A percentile compares a stretch with the other conserved stretches of the same genome.
These are phyloP conservation scores for Aurinia saxatilis DNA, from an alignment of 345 rosid genomes.

Conservation along the genomic window DNA sequence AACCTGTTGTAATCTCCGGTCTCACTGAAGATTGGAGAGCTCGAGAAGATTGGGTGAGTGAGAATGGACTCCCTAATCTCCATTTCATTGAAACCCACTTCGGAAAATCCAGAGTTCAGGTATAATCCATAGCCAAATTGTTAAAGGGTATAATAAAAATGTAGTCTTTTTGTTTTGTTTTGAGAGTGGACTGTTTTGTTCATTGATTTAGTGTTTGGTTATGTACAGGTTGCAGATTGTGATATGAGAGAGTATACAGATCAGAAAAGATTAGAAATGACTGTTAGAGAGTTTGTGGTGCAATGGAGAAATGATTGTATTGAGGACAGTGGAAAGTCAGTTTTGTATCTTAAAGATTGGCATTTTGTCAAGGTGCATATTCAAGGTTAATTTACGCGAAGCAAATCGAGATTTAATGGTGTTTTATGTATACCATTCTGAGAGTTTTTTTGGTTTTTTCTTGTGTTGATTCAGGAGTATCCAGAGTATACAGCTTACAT, in stretches of 20 bases:
- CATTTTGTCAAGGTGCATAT: constrained; percentile 75
- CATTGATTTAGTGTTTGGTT: not conserved
- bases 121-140: constrained; percentile 4
- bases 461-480: constrained; percentile 58
- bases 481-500: constrained; percentile 66
- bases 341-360: constrained; percentile 89
- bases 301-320: constrained; percentile 42
- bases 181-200: not conserved
- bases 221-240: constrained; percentile 74
- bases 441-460: not conserved
- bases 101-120: constrained; percentile 80
- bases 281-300: constrained; percentile 55
- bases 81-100: constrained; percentile 57
- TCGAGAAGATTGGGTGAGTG: constrained; percentile 65
- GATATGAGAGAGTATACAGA: constrained; percentile 67
- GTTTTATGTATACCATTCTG: not conserved
- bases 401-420: not conserved
- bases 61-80: constrained; percentile 52
- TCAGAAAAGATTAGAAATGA: constrained; percentile 82
- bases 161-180: not conserved
- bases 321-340: constrained; percentile 25
- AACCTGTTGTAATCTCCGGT: constrained; percentile 66
- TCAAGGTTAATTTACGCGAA: constrained; percentile 10
- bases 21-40: constrained; percentile 83
- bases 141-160: not conserved